Evolutionary conservation across 176 grass and related monocot genomes (phyloP).

Genomic region (Lolium multiflorum): DNA sequence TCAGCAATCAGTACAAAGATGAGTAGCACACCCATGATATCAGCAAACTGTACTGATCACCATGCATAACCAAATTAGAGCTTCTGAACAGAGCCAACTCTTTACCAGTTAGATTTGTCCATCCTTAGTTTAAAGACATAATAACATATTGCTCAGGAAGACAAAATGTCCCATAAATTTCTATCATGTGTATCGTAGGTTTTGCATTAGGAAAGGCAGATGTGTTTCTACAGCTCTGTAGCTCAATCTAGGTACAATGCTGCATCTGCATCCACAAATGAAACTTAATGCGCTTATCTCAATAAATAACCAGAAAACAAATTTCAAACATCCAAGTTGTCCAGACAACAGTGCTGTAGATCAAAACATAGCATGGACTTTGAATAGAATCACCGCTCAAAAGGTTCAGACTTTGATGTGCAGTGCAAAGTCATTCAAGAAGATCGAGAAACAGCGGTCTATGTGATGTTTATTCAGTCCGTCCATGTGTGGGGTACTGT

Average conservation of each 20-base stretch:
- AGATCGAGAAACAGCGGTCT: background rate
- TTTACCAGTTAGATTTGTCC: background rate
- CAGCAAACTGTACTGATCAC: background rate
- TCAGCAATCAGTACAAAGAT: background rate
- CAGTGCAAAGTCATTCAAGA: background rate
- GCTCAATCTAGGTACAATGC: background rate
- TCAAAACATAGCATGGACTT: background rate
- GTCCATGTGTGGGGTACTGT: background rate
- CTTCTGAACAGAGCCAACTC: background rate
- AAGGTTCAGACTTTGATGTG: background rate
- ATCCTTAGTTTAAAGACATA: background rate
- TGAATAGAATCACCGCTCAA: background rate
- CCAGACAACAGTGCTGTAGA: background rate
- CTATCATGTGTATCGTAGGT: background rate
- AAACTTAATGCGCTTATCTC: constrained; percentile 2
- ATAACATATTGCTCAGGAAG: background rate
- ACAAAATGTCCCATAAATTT: background rate
- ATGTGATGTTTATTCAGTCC: background rate
- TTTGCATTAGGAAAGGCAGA: background rate
- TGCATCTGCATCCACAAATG: background rate
- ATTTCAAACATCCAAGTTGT: background rate
- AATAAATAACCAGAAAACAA: background rate
- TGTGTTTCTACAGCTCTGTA: background rate
- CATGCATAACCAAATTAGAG: background rate
- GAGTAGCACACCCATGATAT: background rate